A percentile compares a stretch with the other conserved stretches of the same genome.
These are phyloP conservation scores for Naganishia cerealis DNA, from an alignment of 1,284 basidiomycete species.

Conservation along the genomic window DNA sequence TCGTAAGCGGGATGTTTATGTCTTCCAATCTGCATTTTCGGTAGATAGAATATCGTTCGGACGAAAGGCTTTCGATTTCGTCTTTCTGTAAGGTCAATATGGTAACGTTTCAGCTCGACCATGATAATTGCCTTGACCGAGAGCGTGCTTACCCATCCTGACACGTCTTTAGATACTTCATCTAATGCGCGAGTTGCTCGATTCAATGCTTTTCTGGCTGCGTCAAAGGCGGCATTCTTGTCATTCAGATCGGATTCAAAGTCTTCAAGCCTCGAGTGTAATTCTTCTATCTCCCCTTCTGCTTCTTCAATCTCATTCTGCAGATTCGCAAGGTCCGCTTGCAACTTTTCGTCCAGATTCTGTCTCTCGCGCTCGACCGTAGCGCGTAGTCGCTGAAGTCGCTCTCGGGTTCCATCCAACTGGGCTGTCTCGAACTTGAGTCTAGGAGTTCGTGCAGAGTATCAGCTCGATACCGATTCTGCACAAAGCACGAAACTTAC, in stretches of 20 bases:
- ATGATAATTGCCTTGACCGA: constrained; percentile 1
- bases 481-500: constrained; percentile 57
- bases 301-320: constrained; percentile 67
- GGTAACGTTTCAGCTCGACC: not conserved
- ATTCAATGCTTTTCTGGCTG: constrained; percentile 68
- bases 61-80: constrained; percentile 82
- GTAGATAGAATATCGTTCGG: constrained; percentile 84
- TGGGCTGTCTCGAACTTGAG: constrained; percentile 76
- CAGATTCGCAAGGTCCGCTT: constrained; percentile 62
- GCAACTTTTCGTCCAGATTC: constrained; percentile 61
- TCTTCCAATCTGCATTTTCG: constrained; percentile 91
- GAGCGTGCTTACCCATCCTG: constrained; percentile 62
- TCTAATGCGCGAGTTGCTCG: constrained; percentile 77
- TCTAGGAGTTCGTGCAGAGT: constrained; percentile 54
- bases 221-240: constrained; percentile 70
- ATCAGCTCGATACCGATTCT: constrained; percentile 20
- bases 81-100: constrained; percentile 68
- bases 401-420: constrained; percentile 64
- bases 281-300: constrained; percentile 62
- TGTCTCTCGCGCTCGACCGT: constrained; percentile 62
- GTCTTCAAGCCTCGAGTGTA: constrained; percentile 58
- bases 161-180: constrained; percentile 84
- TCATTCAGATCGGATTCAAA: constrained; percentile 60
- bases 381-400: constrained; percentile 62
- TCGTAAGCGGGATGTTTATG: constrained; percentile 73